A percentile compares a stretch with the other conserved stretches of the same genome.
Evolutionary conservation across 2,329 filamentous ascomycete species (phyloP).

Genomic region (Fusarium sambucinum): DNA sequence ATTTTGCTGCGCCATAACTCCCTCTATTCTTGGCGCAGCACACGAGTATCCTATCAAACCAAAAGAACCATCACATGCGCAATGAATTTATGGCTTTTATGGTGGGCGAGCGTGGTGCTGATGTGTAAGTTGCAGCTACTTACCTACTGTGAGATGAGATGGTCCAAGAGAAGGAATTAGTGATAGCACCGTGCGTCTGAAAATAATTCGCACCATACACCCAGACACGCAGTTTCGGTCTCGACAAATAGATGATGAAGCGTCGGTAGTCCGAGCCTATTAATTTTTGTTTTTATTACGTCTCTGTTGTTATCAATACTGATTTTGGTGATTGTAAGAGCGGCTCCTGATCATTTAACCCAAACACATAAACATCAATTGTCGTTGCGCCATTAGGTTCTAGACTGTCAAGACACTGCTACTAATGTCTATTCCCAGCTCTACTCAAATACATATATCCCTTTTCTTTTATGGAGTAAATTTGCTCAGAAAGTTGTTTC

Average conservation of each 20-base stretch:
- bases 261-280: background rate
- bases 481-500: slow-evolving; percentile 32
- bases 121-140: slow-evolving; percentile 25
- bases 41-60: background rate
- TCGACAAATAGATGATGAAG: background rate
- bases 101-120: slow-evolving; percentile 4
- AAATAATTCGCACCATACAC: slow-evolving; percentile 8
- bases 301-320: background rate
- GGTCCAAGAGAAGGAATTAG: background rate
- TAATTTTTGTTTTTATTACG: too few relatives aligned
- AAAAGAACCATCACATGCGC: slow-evolving; percentile 5
- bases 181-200: slow-evolving; percentile 6
- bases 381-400: slow-evolving; percentile 50
- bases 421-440: slow-evolving; percentile 38
- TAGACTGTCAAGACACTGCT: slow-evolving; percentile 45
- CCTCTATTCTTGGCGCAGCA: slow-evolving; percentile 7
- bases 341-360: slow-evolving; percentile 2
- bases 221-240: background rate
- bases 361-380: slow-evolving; percentile 42
- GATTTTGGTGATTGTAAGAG: background rate
- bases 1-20: slow-evolving; percentile 47
- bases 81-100: background rate
- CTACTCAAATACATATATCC: slow-evolving; percentile 39
- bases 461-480: slow-evolving; percentile 44
- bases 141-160: background rate